A percentile compares a stretch with the other conserved stretches of the same genome.
These are phyloP conservation scores for Onygenales sp. DNA, from an alignment of 2,329 filamentous ascomycete species.

Conservation along the genomic window DNA sequence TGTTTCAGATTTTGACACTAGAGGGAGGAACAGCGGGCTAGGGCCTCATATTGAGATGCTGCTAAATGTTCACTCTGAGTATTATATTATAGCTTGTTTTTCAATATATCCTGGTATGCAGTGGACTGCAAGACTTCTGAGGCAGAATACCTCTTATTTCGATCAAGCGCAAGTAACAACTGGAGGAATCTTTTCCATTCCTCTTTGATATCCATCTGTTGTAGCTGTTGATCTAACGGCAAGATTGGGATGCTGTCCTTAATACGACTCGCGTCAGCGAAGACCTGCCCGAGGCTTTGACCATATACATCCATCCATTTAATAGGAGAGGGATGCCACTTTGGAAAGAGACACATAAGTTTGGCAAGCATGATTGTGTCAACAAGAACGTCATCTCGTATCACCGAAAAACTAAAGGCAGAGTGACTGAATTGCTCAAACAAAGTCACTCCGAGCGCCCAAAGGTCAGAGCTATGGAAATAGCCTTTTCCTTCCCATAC, in stretches of 20 bases:
- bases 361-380: conserved; percentile 8
- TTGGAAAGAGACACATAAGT: conserved; percentile 6
- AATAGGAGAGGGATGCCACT: conserved; percentile 6
- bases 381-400: conserved; percentile 7
- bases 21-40: too few relatives aligned
- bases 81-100: conserved; percentile 5
- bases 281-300: conserved; percentile 7
- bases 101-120: conserved; percentile 6
- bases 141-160: conserved; percentile 7
- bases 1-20: too few relatives aligned
- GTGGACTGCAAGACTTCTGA: conserved; percentile 7
- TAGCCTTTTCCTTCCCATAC: conserved; percentile 8
- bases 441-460: conserved; percentile 6
- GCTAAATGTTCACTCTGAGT: conserved; percentile 1
- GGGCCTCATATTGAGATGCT: not conserved
- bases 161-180: conserved; percentile 6
- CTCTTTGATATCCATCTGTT: conserved; percentile 5
- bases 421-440: conserved; percentile 7
- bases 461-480: conserved; percentile 7
- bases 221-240: conserved; percentile 5
- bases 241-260: conserved; percentile 6
- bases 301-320: conserved; percentile 6
- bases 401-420: conserved; percentile 6
- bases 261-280: conserved; percentile 5
- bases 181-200: conserved; percentile 6